Base-by-base conservation (phyloP, 2,329 filamentous ascomycete species). In the Botrytis deweyae region DNA sequence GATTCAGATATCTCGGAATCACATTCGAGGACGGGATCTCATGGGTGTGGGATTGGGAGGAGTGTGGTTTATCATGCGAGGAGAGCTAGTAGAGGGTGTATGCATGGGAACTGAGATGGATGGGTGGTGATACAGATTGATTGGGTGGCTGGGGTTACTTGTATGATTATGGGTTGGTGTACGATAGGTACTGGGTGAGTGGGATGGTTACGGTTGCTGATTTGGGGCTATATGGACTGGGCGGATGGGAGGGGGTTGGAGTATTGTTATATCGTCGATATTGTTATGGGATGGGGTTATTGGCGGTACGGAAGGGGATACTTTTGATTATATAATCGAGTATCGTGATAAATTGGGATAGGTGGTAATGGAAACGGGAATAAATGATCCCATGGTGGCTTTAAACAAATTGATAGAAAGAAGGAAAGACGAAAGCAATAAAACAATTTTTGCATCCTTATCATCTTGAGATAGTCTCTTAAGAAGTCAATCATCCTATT, bases 21-120 rank as follows among this genome's bases (percentile, higher is more conserved):
- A 7, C 73, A 74, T 49, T 76, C 78, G 6, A 74, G 77, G 66
- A 73, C 75, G 49, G 76, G 72, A 22, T 77, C 75, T 46, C 73
- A 76, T 62, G 75, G 76, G 8, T 79, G 76, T 70, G 77, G 77
- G 8, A 59, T 79, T 14, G 77, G 77, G 2, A 75, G 76, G 59
- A 75, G 73, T 49, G 75, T 79, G 36, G 75, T 76, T 16, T 73
- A 76, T 61, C 79, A 80, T 75, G 78, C 78, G 18, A 77, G 77
- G 67, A 79, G 76, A 52, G 74, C 78, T 33, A 80, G 79, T 61
- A 77, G 75, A 58, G 75, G 76, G 25, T 66, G 61, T 73, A 46
- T 72, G n/a, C 22, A 69, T 72, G 74, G 69, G 33, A 18, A 52
- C 16, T 72, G 20, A 52, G 25, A 18, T 40, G 33, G 25, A 25